Conservation (phyloP, 345 rosid genomes). For the Brassica incana region DNA sequence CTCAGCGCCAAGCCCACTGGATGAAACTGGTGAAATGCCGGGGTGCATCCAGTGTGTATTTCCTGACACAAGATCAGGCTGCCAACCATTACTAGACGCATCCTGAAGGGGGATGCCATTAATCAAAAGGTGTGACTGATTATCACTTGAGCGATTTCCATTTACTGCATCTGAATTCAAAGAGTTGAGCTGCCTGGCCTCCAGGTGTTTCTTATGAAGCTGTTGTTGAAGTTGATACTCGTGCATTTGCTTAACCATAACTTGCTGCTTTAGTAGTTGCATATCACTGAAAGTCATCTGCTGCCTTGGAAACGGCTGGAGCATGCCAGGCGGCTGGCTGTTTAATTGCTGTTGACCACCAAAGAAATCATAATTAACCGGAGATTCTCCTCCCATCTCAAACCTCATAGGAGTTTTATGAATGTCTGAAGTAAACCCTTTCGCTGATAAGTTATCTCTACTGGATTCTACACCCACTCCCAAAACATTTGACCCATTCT, state of each 20-base stretch:
- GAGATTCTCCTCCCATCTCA: conserved; percentile 58
- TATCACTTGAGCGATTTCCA: conserved; percentile 46
- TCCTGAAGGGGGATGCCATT: conserved; percentile 68
- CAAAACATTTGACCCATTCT: conserved; percentile 59
- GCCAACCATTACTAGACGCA: conserved; percentile 53
- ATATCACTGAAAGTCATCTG: conserved; percentile 65
- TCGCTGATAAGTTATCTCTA: conserved; percentile 49
- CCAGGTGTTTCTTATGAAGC: conserved; percentile 55
- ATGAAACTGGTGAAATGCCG: conserved; percentile 47
- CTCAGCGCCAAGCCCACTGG: conserved; percentile 61
- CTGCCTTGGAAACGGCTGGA: conserved; percentile 72
- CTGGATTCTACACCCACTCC: conserved; percentile 63
- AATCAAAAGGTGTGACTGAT: conserved; percentile 47
- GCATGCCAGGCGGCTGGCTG: conserved; percentile 57
- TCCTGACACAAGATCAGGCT: conserved; percentile 55
- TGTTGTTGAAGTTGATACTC: conserved; percentile 77
- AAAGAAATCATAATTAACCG: conserved; percentile 65
- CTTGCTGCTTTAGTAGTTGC: conserved; percentile 78
- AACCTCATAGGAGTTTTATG: conserved; percentile 48
- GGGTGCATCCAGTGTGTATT: conserved; percentile 61
- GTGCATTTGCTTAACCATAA: conserved; percentile 72
- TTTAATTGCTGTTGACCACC: conserved; percentile 67
- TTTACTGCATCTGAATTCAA: conserved; percentile 49
- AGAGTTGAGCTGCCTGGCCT: conserved; percentile 54
- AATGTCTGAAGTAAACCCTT: conserved; percentile 56